Evolutionary conservation across 73 alveolate species (phyloP).

Genomic region (Tetrahymena elliotti): DNA sequence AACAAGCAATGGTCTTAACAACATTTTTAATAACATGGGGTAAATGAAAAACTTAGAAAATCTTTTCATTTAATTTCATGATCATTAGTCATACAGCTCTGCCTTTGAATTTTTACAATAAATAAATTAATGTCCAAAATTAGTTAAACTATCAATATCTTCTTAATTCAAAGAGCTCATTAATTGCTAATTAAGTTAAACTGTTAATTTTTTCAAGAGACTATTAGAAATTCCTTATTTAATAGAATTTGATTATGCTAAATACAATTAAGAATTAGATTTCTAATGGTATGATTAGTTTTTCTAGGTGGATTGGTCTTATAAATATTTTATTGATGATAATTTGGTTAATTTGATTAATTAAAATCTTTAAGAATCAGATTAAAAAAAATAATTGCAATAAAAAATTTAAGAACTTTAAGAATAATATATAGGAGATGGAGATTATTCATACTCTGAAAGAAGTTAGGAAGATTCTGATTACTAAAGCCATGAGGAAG

Average conservation of each 20-base stretch:
- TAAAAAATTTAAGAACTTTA: neutral
- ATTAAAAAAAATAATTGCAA: neutral
- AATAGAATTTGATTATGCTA: neutral
- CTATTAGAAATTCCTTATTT: neutral
- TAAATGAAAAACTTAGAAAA: neutral
- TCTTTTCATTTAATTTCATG: neutral
- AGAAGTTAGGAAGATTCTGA: neutral
- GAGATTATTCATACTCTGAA: neutral
- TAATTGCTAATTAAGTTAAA: neutral
- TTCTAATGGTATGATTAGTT: neutral
- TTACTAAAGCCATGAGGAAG: neutral
- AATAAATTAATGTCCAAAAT: neutral
- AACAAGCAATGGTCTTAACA: neutral
- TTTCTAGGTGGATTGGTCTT: neutral
- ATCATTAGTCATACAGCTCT: neutral
- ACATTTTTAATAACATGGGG: too few species aligned
- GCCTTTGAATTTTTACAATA: neutral
- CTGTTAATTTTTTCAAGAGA: neutral
- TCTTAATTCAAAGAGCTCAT: neutral
- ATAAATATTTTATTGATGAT: neutral
- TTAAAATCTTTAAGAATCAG: too few species aligned
- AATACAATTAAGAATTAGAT: too few species aligned
- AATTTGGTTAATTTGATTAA: neutral
- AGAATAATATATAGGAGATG: neutral
- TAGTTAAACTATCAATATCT: neutral